A percentile compares a stretch with the other conserved stretches of the same genome.
Evolutionary conservation across 129 eudicot species (phyloP).

Genomic region (Tanacetum coccineum): DNA sequence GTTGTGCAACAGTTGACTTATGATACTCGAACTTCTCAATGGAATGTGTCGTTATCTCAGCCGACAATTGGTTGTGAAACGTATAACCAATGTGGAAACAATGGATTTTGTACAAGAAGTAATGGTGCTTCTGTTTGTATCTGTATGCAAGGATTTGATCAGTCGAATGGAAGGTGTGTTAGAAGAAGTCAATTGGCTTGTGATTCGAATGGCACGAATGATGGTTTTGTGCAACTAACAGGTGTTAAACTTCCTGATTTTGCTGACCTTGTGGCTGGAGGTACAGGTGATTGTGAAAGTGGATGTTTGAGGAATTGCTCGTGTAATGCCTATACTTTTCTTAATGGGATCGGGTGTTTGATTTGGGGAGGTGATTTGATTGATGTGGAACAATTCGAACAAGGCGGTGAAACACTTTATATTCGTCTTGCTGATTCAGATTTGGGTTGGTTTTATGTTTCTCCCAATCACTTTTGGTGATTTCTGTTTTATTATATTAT

Average conservation of each 20-base stretch:
- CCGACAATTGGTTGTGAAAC: constrained; percentile 44
- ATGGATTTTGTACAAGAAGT: constrained; percentile 35
- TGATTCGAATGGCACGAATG: constrained; percentile 26
- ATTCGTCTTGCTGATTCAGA: constrained; percentile 56
- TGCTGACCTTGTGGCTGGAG: constrained; percentile 29
- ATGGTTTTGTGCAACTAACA: constrained; percentile 33
- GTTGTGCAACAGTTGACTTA: constrained; percentile 40
- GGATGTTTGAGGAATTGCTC: constrained; percentile 63
- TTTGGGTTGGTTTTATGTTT: constrained; percentile 38
- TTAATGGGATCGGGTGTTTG: constrained; percentile 60
- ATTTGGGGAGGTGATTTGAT: constrained; percentile 51
- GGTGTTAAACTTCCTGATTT: constrained; percentile 57
- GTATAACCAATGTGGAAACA: constrained; percentile 57
- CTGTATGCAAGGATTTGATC: constrained; percentile 62
- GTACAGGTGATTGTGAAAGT: constrained; percentile 26
- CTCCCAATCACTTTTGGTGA: neutral
- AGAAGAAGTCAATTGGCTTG: constrained; percentile 46
- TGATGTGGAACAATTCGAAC: constrained; percentile 46
- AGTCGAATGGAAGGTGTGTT: constrained; percentile 54
- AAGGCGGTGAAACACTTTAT: constrained; percentile 46
- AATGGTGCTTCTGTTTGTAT: constrained; percentile 29
- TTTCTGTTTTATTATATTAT: neutral
- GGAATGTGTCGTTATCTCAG: constrained; percentile 33
- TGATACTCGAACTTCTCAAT: constrained; percentile 16
- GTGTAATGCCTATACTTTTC: constrained; percentile 51